Base-by-base conservation (phyloP, 2,329 filamentous ascomycete species). In the Aspergillus clavatus region DNA sequence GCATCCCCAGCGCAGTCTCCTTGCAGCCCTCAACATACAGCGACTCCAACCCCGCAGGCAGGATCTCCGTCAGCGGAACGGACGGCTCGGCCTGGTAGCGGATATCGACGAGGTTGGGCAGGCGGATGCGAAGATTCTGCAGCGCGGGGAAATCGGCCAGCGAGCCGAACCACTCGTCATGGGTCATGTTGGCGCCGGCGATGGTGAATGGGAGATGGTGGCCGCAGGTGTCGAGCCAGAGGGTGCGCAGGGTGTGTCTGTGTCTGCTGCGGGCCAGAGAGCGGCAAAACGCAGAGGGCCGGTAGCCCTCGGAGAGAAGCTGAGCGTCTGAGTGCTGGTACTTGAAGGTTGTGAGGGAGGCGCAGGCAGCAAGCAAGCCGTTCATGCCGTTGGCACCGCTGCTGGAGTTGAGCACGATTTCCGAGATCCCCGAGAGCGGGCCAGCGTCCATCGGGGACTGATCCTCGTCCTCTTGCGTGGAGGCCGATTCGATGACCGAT, bases 321-420 rank as follows among this genome's bases (percentile, higher is more conserved):
- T 60, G 56, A 2, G 52, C 51, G 37, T 64, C 60, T 1, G 59
- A 61, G 44, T 64, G 61, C 33, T 64, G 61, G 22, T 64, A 62
- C 39, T 62, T 63, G 45, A 64, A 62, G 1, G 58, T 59, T 3
- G 46, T 51, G 12, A 64, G 42, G 1, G 51, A 45, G 6, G 54
- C 38, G 43, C 61, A 63, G 3, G 52, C 52, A 2, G 48, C 37
- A 7, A 63, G 42, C 18, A 63, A 23, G 1, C 28, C 42, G 12
- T 52, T 43, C 54, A 64, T 60, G 7, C 61, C 60, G 3, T 51
- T 40, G 2, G 53, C 50, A 2, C 56, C 60, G 24, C 56, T 62
- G 45, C 61, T 64, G 6, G 49, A 40, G 3, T 50, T 54, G 8
- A 63, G 40, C 6, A 55, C 55, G 3, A 64, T 61, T 4, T 61